phyloP scores from a whole-genome alignment of 306 rosid genomes.

The Adenanthera pavonina region DNA sequence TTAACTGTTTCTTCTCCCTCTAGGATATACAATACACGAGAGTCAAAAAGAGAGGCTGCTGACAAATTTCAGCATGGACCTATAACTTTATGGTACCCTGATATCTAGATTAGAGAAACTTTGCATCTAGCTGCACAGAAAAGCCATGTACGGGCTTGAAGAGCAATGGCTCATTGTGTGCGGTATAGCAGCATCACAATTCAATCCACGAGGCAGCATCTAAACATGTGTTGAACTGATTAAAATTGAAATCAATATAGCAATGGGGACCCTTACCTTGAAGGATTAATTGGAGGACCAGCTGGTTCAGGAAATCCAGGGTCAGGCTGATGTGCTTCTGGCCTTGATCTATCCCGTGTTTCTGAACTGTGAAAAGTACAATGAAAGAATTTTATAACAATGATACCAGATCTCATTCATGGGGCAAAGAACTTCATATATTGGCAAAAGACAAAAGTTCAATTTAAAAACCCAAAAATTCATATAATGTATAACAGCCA shows the following conservation, averaged over 20 bases:
- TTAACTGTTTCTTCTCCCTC: neutral
- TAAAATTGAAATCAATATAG: slow-evolving; percentile 7
- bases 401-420: neutral
- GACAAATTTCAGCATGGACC: neutral
- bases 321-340: slow-evolving; percentile 32
- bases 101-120: neutral
- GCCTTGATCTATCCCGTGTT: slow-evolving; percentile 39
- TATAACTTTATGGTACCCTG: neutral
- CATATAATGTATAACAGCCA: neutral
- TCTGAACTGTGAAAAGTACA: slow-evolving; percentile 43
- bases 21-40: neutral
- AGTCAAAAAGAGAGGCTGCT: neutral
- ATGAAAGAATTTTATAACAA: neutral
- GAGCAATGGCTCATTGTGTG: neutral
- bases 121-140: neutral
- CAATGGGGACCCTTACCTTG: slow-evolving; percentile 50
- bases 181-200: neutral
- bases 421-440: neutral
- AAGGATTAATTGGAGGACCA: slow-evolving; percentile 43
- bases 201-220: neutral
- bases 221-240: neutral
- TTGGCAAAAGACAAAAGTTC: neutral
- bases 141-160: neutral
- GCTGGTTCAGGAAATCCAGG: slow-evolving; percentile 39
- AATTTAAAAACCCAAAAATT: slow-evolving; percentile 4